These are phyloP conservation scores for Nannizzia gypsea DNA, from an alignment of 2,329 filamentous ascomycete genomes.

Conservation along the genomic window DNA sequence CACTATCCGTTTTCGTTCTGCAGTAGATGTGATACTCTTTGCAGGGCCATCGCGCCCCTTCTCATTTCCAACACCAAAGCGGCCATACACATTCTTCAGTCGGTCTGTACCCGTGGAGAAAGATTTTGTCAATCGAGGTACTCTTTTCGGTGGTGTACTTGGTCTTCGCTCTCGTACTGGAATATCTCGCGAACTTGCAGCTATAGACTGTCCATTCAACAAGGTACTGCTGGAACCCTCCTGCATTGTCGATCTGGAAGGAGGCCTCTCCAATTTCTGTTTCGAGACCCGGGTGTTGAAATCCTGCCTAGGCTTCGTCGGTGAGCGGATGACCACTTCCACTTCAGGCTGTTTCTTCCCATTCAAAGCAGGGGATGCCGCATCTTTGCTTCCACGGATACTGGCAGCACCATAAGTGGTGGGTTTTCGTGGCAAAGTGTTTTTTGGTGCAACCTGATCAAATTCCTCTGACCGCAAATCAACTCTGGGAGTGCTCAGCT, in stretches of 20 bases:
- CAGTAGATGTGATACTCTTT: conserved; percentile 11
- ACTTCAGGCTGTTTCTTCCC: neutral
- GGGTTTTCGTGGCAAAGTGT: neutral
- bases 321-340: conserved; percentile 3
- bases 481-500: conserved; percentile 9
- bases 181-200: neutral
- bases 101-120: conserved; percentile 6
- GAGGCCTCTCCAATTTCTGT: neutral
- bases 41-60: neutral
- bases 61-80: neutral
- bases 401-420: neutral
- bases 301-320: neutral
- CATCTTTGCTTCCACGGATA: neutral
- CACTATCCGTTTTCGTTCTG: conserved; percentile 24
- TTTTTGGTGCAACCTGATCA: neutral
- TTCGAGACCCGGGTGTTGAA: neutral
- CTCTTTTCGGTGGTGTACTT: conserved; percentile 8
- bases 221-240: neutral
- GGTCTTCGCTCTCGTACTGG: neutral
- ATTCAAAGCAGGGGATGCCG: neutral
- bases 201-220: neutral
- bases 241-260: neutral
- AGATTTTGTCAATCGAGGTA: conserved; percentile 9
- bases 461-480: conserved; percentile 1
- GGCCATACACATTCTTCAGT: neutral